Evolutionary conservation across 192 early-diverging fungal genomes (phyloP).

Genomic region (Ramicandelaber brevisporus): DNA sequence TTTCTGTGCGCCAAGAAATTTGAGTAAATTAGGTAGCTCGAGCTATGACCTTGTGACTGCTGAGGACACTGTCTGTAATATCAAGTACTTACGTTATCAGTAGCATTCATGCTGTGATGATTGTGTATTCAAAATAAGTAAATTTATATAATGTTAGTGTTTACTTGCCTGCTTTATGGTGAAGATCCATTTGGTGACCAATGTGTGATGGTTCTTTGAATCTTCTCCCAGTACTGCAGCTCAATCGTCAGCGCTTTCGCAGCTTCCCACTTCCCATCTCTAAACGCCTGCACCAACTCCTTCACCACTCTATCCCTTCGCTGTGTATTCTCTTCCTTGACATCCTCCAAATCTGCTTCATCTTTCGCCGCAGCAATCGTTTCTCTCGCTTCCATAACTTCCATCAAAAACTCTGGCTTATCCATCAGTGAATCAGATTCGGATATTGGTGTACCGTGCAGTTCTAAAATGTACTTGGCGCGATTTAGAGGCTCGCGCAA

Average conservation of each 20-base stretch:
- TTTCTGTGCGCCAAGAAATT: too few relatives aligned
- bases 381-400: conserved; percentile 57
- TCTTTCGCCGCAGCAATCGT: conserved; percentile 35
- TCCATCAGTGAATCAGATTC: conserved; percentile 37
- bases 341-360: conserved; percentile 28
- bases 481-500: conserved; percentile 52
- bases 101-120: too few relatives aligned
- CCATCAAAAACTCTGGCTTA: conserved; percentile 52
- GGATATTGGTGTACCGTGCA: conserved; percentile 20
- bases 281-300: conserved; percentile 26
- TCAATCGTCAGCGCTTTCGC: conserved; percentile 40
- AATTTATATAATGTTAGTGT: too few relatives aligned
- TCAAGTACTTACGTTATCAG: too few relatives aligned
- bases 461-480: conserved; percentile 53
- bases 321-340: conserved; percentile 36
- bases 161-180: too few relatives aligned
- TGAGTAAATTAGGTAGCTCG: too few relatives aligned
- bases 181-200: too few relatives aligned
- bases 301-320: conserved; percentile 6
- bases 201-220: conserved; percentile 21
- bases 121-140: too few relatives aligned
- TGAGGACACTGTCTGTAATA: too few relatives aligned
- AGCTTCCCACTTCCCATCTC: conserved; percentile 12
- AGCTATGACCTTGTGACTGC: too few relatives aligned
- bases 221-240: conserved; percentile 55